A percentile compares a stretch with the other conserved stretches of the same genome.
These are phyloP conservation scores for Metschnikowia dekortorum DNA, from an alignment of 805 yeast genomes.

Conservation along the genomic window DNA sequence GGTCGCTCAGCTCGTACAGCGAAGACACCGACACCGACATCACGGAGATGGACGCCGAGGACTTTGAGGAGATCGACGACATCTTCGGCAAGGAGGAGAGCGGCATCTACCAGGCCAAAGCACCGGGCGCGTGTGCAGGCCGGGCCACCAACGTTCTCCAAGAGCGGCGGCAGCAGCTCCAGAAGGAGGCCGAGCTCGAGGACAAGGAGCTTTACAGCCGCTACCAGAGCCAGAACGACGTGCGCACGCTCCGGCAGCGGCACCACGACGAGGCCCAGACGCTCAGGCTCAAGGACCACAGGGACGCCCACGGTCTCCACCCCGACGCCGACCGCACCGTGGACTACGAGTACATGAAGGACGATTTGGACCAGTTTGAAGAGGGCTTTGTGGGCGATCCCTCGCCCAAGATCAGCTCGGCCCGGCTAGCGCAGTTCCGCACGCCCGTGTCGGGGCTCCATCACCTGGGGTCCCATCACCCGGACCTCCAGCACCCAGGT, in stretches of 20 bases:
- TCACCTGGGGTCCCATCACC: too few species aligned
- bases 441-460: conserved; percentile 4
- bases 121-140: conserved; percentile 1
- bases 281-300: conserved; percentile 25
- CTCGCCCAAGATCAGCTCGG: conserved; percentile 8
- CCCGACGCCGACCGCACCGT: conserved; percentile 28
- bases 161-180: conserved; percentile 22
- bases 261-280: conserved; percentile 23
- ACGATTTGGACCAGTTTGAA: conserved; percentile 35
- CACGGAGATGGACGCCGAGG: conserved; percentile 37
- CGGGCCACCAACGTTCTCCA: conserved; percentile 24
- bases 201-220: conserved; percentile 26
- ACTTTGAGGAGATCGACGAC: conserved; percentile 34
- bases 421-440: conserved; percentile 12
- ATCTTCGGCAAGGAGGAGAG: conserved; percentile 36
- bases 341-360: conserved; percentile 33
- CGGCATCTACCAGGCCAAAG: conserved; percentile 27
- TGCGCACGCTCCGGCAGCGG: not conserved
- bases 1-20: conserved; percentile 33
- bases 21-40: conserved; percentile 38
- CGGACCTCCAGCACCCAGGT: too few species aligned
- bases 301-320: not conserved
- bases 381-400: conserved; percentile 30
- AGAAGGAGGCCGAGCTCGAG: conserved; percentile 31
- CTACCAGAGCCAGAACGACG: conserved; percentile 11